A percentile compares a stretch with the other conserved stretches of the same genome.
Conservation (phyloP, 2,329 filamentous ascomycete genomes). For the Coniochaeta sp. region DNA sequence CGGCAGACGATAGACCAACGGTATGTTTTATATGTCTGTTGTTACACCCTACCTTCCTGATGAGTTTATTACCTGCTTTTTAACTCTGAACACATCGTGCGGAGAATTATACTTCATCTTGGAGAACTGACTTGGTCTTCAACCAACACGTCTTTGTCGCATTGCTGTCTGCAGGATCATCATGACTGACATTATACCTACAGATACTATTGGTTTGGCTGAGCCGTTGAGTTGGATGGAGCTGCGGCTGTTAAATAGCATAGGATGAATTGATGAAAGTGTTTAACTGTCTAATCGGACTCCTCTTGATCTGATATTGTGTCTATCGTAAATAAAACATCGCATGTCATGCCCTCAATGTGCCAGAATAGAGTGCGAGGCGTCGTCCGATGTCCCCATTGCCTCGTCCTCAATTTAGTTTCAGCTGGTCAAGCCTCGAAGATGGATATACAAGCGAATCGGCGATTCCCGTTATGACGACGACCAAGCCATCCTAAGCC, state of each 20-base stretch:
- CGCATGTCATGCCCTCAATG: not conserved
- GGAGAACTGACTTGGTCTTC: constrained; percentile 47
- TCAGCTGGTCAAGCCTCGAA: not conserved
- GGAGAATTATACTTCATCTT: constrained; percentile 49
- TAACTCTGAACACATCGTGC: constrained; percentile 47
- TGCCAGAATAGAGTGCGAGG: not conserved
- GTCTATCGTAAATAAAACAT: not conserved
- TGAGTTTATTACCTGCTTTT: constrained; percentile 28
- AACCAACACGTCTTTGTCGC: constrained; percentile 11
- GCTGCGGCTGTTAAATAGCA: not conserved
- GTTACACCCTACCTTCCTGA: not conserved
- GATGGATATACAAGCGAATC: not conserved
- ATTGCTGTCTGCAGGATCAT: not conserved
- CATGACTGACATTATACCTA: not conserved
- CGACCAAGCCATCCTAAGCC: not conserved
- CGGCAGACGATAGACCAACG: not conserved
- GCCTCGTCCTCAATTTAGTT: not conserved
- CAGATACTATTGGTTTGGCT: not conserved
- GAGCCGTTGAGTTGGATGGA: not conserved
- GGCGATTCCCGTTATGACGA: not conserved
- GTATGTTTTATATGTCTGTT: not conserved
- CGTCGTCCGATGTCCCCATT: not conserved
- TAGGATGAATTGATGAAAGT: not conserved
- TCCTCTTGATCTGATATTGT: not conserved
- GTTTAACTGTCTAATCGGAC: not conserved